Conservation (phyloP, 331 rosid species). For the Quercus phellos region DNA sequence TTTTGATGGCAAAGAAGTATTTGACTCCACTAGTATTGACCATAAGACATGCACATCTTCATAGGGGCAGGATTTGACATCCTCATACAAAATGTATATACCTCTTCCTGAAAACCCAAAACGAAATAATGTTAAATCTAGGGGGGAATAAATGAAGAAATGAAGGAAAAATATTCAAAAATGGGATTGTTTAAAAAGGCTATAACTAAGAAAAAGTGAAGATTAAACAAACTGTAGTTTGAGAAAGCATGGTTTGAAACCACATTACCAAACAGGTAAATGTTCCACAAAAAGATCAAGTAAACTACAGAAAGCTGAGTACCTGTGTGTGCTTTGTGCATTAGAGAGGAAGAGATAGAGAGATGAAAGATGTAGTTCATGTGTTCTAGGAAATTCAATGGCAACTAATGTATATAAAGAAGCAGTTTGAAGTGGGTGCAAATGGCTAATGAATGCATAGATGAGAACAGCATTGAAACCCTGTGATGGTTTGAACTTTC, state of each 20-base stretch:
- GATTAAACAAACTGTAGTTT: too few relatives aligned
- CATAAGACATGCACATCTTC: slow-evolving; percentile 94
- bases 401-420: neutral
- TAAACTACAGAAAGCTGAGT: neutral
- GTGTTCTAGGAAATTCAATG: neutral
- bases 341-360: neutral
- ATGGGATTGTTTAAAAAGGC: too few relatives aligned
- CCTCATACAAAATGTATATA: slow-evolving; percentile 88
- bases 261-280: neutral
- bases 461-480: neutral
- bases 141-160: neutral
- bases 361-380: neutral
- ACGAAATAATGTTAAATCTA: neutral
- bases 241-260: too few relatives aligned
- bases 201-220: too few relatives aligned
- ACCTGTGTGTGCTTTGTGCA: neutral
- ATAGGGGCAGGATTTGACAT: slow-evolving; percentile 86
- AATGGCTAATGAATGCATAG: too few relatives aligned
- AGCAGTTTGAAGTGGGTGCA: too few relatives aligned
- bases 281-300: neutral
- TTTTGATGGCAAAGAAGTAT: slow-evolving; percentile 51
- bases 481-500: neutral
- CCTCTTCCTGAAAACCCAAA: slow-evolving; percentile 68
- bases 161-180: neutral
- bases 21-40: slow-evolving; percentile 95